Base-by-base conservation (phyloP, 306 rosid species). In the Cucurbita pepo region DNA sequence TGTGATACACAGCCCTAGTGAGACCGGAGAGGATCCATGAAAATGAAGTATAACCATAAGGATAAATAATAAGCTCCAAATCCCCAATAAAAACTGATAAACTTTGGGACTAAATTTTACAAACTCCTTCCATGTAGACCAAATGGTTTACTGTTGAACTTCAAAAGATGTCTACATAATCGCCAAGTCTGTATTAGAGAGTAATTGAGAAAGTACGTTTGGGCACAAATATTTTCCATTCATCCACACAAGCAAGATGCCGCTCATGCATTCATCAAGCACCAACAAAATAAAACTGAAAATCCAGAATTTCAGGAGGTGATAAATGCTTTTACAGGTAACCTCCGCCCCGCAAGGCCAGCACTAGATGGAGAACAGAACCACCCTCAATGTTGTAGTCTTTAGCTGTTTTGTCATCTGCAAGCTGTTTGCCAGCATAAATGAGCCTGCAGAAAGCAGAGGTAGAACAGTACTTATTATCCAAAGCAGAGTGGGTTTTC, bases 361-460 rank as follows among this genome's bases (percentile, higher is more conserved):
- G 97, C 79, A 94, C 95, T 74, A 94, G 83, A 81, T 94, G 96
- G 82, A 89, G 99, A 67, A 94, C 97, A 13, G 97, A 94, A 65
- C 99, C 99, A 38, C 99, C 99, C 84, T 87, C 99, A 51, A 94
- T 94, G 79, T 91, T 94, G 89, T 94, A 94, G 82, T 94, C 98
- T 77, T 86, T 94, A 5, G 99, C 99, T 43, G 99, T 94, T 83
- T 94, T 94, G 85, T 94, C 99, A 66, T 91, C 99, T 13, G 88
- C 97, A 44, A 94, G 99, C 85, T 94, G 99, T 85, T 94, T 94
- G 7, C 97, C 99, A 0, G 99, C 99, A 53, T 94, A 94, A 52
- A 94, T 94, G 74, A 94, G 96, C 93, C 98, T 94, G 90, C 74
- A 76, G 71, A 69, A 36, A 30, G 1, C 43, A 74, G 43, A 43